Conservation (phyloP, 2,329 filamentous ascomycete species). For the Pleomassaria siparia region DNA sequence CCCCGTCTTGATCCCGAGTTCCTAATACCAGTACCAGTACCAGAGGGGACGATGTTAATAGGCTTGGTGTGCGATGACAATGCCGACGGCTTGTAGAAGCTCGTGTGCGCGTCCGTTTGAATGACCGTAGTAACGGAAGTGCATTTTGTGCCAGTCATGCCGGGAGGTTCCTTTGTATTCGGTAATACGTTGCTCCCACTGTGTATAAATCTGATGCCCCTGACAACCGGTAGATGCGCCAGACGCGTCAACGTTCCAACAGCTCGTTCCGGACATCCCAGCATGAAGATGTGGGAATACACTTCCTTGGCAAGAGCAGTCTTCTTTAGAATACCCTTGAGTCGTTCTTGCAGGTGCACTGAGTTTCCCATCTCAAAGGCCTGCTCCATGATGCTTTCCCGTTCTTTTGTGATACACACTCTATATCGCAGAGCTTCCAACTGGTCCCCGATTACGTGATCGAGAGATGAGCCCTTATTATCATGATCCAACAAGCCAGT, state of each 20-base stretch:
- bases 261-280: slow-evolving; percentile 12
- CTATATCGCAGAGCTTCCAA: neutral
- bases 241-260: slow-evolving; percentile 10
- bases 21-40: too few relatives aligned
- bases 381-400: neutral
- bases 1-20: too few relatives aligned
- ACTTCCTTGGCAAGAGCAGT: slow-evolving; percentile 9
- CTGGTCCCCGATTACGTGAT: neutral
- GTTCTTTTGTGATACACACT: neutral
- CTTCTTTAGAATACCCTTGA: slow-evolving; percentile 9
- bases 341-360: neutral
- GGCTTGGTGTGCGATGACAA: too few relatives aligned
- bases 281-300: slow-evolving; percentile 7
- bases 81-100: too few relatives aligned
- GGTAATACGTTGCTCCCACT: neutral
- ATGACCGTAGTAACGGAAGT: too few relatives aligned
- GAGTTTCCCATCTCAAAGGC: slow-evolving; percentile 2
- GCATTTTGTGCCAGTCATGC: too few relatives aligned
- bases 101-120: too few relatives aligned
- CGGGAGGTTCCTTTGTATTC: too few relatives aligned
- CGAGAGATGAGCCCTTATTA: neutral
- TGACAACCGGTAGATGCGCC: neutral
- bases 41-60: too few relatives aligned
- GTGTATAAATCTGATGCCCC: neutral
- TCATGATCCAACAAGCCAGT: neutral